Conservation (phyloP, 306 rosid species). For the Acacia acuminata region DNA sequence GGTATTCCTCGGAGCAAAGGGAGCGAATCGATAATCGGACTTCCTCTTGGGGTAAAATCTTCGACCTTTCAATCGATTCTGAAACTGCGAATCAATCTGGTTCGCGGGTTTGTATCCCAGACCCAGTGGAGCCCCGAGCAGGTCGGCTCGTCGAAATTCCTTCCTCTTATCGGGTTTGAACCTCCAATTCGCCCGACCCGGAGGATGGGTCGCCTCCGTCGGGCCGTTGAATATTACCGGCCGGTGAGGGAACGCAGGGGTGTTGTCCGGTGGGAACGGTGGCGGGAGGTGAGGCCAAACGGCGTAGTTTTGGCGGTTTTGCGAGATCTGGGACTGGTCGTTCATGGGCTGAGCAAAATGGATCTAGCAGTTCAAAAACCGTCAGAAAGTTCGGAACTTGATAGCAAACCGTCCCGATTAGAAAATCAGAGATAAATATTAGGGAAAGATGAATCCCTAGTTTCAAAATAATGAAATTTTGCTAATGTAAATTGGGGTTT, state of each 20-base stretch:
- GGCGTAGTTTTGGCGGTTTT: constrained; percentile 32
- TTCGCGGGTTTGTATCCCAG: constrained; percentile 43
- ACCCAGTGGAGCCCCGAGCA: constrained; percentile 28
- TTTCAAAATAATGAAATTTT: too few species aligned
- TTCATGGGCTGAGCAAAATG: constrained; percentile 21
- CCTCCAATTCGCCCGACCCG: constrained; percentile 54
- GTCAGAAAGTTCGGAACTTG: not conserved
- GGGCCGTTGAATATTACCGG: not conserved
- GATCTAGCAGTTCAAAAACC: not conserved
- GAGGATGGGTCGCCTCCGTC: not conserved
- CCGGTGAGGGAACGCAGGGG: constrained; percentile 19
- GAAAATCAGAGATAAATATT: not conserved
- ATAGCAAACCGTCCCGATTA: not conserved
- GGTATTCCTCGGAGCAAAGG: constrained; percentile 81
- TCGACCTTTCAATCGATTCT: constrained; percentile 54
- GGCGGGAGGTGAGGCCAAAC: constrained; percentile 37
- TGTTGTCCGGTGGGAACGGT: constrained; percentile 21
- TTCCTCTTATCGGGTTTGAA: constrained; percentile 44
- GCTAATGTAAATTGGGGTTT: too few species aligned
- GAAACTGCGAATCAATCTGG: constrained; percentile 45
- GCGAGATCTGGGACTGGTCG: constrained; percentile 38
- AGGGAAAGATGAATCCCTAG: not conserved
- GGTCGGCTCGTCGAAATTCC: constrained; percentile 37
- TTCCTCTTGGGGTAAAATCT: constrained; percentile 60
- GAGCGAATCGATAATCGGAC: constrained; percentile 56